Base-by-base conservation (phyloP, 2,329 filamentous ascomycete species). In the Myriangium duriaei region DNA sequence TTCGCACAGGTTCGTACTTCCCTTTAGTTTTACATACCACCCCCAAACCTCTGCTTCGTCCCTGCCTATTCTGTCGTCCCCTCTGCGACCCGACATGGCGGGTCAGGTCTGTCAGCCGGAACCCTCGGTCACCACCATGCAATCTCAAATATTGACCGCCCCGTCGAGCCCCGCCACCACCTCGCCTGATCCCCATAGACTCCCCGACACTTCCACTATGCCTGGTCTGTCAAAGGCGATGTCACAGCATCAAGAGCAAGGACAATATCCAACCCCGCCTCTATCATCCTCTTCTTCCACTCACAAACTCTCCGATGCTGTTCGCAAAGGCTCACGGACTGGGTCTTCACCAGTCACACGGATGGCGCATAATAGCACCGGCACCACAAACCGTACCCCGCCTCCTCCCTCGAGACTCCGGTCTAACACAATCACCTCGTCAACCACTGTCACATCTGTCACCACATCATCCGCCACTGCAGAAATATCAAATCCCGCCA, bases 1-100 rank as follows among this genome's bases (percentile, higher is more conserved):
- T 94, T 96, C 74, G 81, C 81, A 69, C 91, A 98, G 88, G 91
- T 98, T 93, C 79, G 91, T 95, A 74, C 74, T 17, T 30, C 76
- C 74, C 69, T 76, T 78, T 77, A 56, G 59, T 49, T 52, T 55
- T 47, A 52, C 55, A 47, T 54, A 56, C 51, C 60, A 58, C 51
- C 56, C 49, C 47, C 51, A 49, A 50, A 51, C 42, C 55, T 52
- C 50, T 50, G 53, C 49, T 52, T 53, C 54, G 57, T 58, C 50
- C 51, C 55, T 42, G 45, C 49, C n/a, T 49, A 45, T 51, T 42
- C 43, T 45, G 35, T 34, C 48, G 36, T 33, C 36, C 32, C 17
- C 24, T 33, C 41, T 16, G 26, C 18, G 29, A 33, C 40, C 45
- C 44, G 44, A 40, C 42, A 47, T 43, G 40, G 47, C 43, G 45